Evolutionary conservation across 495 filamentous ascomycete genomes (phyloP).

Genomic region (Hyaloscypha bicolor): DNA sequence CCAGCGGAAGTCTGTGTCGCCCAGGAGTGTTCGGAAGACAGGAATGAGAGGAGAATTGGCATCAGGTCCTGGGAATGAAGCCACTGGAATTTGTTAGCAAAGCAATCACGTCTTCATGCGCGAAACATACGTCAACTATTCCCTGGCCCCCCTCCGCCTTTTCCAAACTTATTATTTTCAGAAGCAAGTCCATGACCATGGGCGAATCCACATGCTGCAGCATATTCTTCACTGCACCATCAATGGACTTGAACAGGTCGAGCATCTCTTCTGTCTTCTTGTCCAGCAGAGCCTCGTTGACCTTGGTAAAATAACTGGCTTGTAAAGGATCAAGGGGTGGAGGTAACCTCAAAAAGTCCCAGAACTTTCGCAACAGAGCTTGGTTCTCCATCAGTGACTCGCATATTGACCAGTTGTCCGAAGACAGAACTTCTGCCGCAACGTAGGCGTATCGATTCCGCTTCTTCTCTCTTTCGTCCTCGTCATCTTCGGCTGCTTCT

Average conservation of each 20-base stretch:
- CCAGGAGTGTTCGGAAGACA: conserved; percentile 77
- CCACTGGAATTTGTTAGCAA: conserved; percentile 65
- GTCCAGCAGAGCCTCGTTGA: conserved; percentile 94
- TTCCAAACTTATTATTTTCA: conserved; percentile 97
- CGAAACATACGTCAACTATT: conserved; percentile 80
- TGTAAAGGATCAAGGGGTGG: conserved; percentile 87
- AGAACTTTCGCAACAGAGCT: conserved; percentile 76
- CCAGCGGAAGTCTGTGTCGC: conserved; percentile 95
- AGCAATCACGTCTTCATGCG: conserved; percentile 7
- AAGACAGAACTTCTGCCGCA: conserved; percentile 89
- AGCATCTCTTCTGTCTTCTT: conserved; percentile 98
- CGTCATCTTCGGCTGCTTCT: conserved; percentile 53
- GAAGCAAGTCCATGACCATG: conserved; percentile 96
- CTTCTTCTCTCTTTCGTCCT: conserved; percentile 81
- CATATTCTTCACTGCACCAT: conserved; percentile 80
- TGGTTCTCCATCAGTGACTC: conserved; percentile 89
- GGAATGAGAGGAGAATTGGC: conserved; percentile 81
- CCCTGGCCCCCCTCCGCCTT: conserved; percentile 89
- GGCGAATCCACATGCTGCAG: conserved; percentile 95
- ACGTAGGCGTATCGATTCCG: conserved; percentile 90
- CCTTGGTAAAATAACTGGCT: conserved; percentile 97
- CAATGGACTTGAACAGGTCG: conserved; percentile 78
- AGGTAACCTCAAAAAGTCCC: conserved; percentile 80
- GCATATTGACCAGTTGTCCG: conserved; percentile 94
- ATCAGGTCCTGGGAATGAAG: conserved; percentile 90